Evolutionary conservation across 768 basidiomycete species (phyloP).

Genomic region (Amanita rubescens): DNA sequence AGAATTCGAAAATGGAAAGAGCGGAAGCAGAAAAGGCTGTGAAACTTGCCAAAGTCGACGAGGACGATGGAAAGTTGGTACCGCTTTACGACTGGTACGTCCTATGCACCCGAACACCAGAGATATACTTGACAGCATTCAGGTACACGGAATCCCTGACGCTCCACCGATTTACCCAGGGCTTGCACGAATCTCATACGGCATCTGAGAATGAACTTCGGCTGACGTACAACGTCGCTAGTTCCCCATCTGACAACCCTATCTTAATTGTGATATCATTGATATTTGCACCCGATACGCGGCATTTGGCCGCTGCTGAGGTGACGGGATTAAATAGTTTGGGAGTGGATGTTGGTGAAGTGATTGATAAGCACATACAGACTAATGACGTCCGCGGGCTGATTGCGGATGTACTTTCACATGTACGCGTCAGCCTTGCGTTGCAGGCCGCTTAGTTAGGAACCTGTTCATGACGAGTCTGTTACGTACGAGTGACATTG

Average conservation of each 20-base stretch:
- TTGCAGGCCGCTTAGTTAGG: neutral
- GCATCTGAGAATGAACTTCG: slow-evolving; percentile 74
- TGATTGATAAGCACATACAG: slow-evolving; percentile 55
- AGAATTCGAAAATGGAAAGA: slow-evolving; percentile 49
- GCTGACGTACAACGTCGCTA: slow-evolving; percentile 51
- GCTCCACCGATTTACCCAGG: slow-evolving; percentile 55
- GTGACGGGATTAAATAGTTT: slow-evolving; percentile 42
- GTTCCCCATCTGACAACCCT: slow-evolving; percentile 19
- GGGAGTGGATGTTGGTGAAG: slow-evolving; percentile 49
- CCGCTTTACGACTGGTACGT: slow-evolving; percentile 67
- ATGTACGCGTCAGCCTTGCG: slow-evolving; percentile 23
- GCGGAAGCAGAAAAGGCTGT: slow-evolving; percentile 68
- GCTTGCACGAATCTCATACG: slow-evolving; percentile 49
- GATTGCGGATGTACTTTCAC: slow-evolving; percentile 50
- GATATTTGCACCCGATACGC: slow-evolving; percentile 65
- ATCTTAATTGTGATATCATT: slow-evolving; percentile 44
- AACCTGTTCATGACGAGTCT: no score
- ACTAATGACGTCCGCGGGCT: slow-evolving; percentile 60
- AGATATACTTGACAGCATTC: neutral
- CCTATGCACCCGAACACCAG: neutral
- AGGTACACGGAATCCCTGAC: slow-evolving; percentile 70
- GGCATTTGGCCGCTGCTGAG: slow-evolving; percentile 53
- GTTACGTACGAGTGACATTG: no score
- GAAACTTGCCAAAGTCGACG: slow-evolving; percentile 45
- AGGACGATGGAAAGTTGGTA: slow-evolving; percentile 57